Base-by-base conservation (phyloP, 306 rosid species). In the Pterocarpus santalinus region DNA sequence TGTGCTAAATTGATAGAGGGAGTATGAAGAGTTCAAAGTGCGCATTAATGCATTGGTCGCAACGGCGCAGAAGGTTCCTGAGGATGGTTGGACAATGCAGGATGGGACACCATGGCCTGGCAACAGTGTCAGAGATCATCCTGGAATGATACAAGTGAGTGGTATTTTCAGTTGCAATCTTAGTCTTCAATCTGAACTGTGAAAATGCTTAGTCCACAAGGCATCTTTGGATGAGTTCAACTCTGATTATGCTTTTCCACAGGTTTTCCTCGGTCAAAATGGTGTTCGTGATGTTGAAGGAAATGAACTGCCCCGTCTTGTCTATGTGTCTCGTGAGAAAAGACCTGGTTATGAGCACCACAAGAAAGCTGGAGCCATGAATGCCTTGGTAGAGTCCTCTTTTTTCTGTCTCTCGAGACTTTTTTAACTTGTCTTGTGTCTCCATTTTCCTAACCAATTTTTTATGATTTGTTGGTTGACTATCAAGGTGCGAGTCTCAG, bases 51-150 rank as follows among this genome's bases (percentile, higher is more conserved):
- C 91, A 39, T 75, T 94, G 78, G 98, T 94, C 55, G 91, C 98
- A 35, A 89, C 86, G 79, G 89, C 98, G 22, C 92, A 86, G 57
- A 94, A 94, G 87, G 97, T 92, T 81, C 98, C 98, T 0, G 98
- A 94, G 85, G 98, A 94, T 32, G 98, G 98, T 4, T 94, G 98
- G 98, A 94, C 98, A 57, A 94, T 94, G 98, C 98, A 94, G 84
- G 98, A 94, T 60, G 98, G 97, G 72, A 92, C 98, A 80, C 93
- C 91, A 53, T 94, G 98, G 98, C 98, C 98, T 4, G 98, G 98
- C 53, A 94, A 94, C 85, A 87, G 84, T 81, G 97, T 94, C 34
- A 86, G 93, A 70, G 98, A 94, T 84, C 98, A 94, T 82, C 98
- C 98, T 44, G 98, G 98, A 72, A 94, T 94, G 98, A 94, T 94